phyloP scores from a whole-genome alignment of 345 rosid genomes.

The Citrus mangshanensis region DNA sequence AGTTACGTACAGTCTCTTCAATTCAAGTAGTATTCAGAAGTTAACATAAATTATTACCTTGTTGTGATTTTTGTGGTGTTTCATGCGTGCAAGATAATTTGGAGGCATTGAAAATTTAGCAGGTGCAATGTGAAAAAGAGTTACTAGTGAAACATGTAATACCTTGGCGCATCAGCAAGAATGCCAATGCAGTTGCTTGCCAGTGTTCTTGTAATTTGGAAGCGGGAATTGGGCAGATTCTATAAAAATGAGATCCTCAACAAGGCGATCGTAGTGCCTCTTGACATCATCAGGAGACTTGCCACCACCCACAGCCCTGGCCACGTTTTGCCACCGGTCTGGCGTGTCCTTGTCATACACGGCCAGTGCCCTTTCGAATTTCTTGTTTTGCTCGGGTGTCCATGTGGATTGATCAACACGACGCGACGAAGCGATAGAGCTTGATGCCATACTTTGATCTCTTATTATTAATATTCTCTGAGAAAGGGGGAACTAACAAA shows the following conservation, averaged over 20 bases:
- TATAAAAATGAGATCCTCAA: constrained; percentile 64
- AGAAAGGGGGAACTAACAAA: background rate
- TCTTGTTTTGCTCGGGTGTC: constrained; percentile 78
- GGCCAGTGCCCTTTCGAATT: constrained; percentile 85
- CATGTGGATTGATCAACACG: constrained; percentile 48
- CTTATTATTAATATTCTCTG: no score
- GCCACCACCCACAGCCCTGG: constrained; percentile 59
- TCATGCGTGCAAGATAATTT: background rate
- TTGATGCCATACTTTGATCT: constrained; percentile 34
- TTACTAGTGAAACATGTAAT: background rate
- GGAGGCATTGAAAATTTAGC: background rate
- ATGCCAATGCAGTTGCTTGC: constrained; percentile 29
- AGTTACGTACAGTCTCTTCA: background rate
- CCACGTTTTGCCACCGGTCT: constrained; percentile 93
- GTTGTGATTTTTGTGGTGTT: background rate
- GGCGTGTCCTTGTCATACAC: constrained; percentile 78
- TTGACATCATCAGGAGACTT: constrained; percentile 82
- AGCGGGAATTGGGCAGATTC: constrained; percentile 68
- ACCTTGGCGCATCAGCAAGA: constrained; percentile 41
- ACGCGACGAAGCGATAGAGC: constrained; percentile 38
- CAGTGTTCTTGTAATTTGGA: constrained; percentile 51
- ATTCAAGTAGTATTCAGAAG: background rate
- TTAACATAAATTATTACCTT: background rate
- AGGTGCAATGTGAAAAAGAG: background rate
- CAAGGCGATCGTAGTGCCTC: constrained; percentile 81